Evolutionary conservation across 2,329 filamentous ascomycete genomes (phyloP).

Genomic region (Plectosphaerella sp.): DNA sequence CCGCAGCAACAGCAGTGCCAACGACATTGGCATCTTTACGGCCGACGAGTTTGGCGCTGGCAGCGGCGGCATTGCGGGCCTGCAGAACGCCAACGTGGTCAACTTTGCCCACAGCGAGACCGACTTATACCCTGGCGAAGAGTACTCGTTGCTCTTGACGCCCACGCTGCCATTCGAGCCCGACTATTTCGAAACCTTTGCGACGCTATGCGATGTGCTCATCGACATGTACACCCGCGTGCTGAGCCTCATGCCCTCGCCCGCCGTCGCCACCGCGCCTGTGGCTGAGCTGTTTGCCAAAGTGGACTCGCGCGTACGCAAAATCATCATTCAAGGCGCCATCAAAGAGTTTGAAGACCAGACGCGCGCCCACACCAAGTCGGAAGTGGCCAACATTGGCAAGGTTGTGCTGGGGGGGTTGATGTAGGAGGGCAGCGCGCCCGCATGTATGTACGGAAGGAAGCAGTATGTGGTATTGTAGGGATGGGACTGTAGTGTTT

Average conservation of each 20-base stretch:
- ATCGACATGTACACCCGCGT: constrained; percentile 88
- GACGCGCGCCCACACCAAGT: constrained; percentile 69
- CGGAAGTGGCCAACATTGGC: constrained; percentile 79
- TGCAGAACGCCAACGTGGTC: constrained; percentile 41
- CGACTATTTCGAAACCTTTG: constrained; percentile 95
- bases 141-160: constrained; percentile 86
- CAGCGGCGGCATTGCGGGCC: constrained; percentile 18
- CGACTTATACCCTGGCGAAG: constrained; percentile 74
- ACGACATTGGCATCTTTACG: constrained; percentile 25
- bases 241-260: constrained; percentile 67
- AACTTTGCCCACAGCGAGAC: constrained; percentile 55
- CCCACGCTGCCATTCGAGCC: constrained; percentile 91
- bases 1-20: constrained; percentile 45
- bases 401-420: constrained; percentile 87
- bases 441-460: neutral
- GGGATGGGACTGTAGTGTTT: neutral
- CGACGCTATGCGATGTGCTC: constrained; percentile 89
- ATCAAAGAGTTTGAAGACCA: constrained; percentile 92
- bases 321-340: constrained; percentile 81
- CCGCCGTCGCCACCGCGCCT: constrained; percentile 63
- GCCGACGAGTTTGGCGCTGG: constrained; percentile 21
- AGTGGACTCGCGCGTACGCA: constrained; percentile 78
- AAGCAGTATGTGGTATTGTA: neutral
- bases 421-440: constrained; percentile 44
- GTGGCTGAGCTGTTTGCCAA: constrained; percentile 87